phyloP scores from a whole-genome alignment of 1,139 yeast species.

The Diutina mesorugosa region DNA sequence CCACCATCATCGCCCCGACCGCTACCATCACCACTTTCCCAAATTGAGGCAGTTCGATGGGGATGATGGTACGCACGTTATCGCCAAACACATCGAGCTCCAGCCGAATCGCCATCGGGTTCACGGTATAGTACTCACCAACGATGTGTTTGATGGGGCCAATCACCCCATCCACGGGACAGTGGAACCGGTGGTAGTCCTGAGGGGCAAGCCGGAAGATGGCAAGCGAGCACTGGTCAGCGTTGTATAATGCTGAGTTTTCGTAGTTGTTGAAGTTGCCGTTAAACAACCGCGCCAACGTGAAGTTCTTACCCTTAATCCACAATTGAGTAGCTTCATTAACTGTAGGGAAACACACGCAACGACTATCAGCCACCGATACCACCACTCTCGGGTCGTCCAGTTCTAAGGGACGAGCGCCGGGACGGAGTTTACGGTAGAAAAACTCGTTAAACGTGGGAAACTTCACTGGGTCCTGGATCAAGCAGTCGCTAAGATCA shows the following conservation, averaged over 20 bases:
- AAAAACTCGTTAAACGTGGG: conserved; percentile 81
- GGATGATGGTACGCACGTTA: conserved; percentile 66
- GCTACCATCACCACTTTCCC: conserved; percentile 72
- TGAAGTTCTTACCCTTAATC: conserved; percentile 81
- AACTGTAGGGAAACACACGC: conserved; percentile 56
- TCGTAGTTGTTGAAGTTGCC: conserved; percentile 41
- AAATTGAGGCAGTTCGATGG: conserved; percentile 60
- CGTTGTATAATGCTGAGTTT: conserved; percentile 22
- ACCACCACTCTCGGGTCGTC: conserved; percentile 36
- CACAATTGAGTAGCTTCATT: conserved; percentile 63
- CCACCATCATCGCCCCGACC: conserved; percentile 99
- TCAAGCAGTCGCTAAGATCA: conserved; percentile 56
- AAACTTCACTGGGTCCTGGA: conserved; percentile 36
- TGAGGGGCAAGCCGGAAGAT: conserved; percentile 91
- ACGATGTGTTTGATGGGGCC: conserved; percentile 56
- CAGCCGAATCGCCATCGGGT: conserved; percentile 92
- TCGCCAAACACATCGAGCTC: conserved; percentile 88
- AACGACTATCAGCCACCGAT: conserved; percentile 85
- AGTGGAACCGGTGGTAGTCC: conserved; percentile 90
- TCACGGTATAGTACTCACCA: conserved; percentile 92
- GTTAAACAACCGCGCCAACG: conserved; percentile 51
- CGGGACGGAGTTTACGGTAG: conserved; percentile 63
- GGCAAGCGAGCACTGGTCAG: conserved; percentile 46
- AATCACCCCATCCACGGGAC: conserved; percentile 67
- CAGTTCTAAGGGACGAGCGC: conserved; percentile 60